phyloP scores from a whole-genome alignment of 805 yeast genomes.

The Sugiyamaella marilandica region DNA sequence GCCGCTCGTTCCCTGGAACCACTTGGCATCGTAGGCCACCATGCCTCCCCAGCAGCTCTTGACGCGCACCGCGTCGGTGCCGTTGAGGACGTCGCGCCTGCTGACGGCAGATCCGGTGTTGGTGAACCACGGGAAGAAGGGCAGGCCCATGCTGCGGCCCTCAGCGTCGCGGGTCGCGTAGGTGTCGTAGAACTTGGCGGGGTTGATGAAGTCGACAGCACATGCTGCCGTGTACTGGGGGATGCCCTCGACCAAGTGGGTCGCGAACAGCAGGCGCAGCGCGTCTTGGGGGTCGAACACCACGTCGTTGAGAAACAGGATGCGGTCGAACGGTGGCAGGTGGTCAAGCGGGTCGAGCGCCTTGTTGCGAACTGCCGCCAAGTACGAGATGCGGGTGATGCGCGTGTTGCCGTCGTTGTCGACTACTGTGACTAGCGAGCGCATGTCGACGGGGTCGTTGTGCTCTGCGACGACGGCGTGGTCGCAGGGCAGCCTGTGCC shows the following conservation, averaged over 20 bases:
- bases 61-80: slow-evolving; percentile 15
- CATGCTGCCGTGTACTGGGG: slow-evolving; percentile 18
- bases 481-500: slow-evolving; percentile 6
- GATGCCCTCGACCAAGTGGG: slow-evolving; percentile 12
- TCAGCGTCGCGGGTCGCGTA: slow-evolving; percentile 18
- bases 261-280: slow-evolving; percentile 13
- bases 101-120: slow-evolving; percentile 12
- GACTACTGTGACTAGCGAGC: background rate
- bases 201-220: slow-evolving; percentile 18
- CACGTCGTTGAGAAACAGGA: slow-evolving; percentile 16
- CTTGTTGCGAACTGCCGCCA: slow-evolving; percentile 14
- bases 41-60: slow-evolving; percentile 20
- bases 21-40: slow-evolving; percentile 17
- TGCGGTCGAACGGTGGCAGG: slow-evolving; percentile 9
- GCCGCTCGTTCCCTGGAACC: slow-evolving; percentile 3
- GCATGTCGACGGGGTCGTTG: background rate
- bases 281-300: slow-evolving; percentile 16
- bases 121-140: slow-evolving; percentile 18
- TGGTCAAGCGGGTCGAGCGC: slow-evolving; percentile 11
- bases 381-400: slow-evolving; percentile 11
- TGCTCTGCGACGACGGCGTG: slow-evolving; percentile 11
- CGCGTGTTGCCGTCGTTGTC: slow-evolving; percentile 4
- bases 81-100: slow-evolving; percentile 11
- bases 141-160: slow-evolving; percentile 17
- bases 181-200: slow-evolving; percentile 19